phyloP scores from a whole-genome alignment of 495 filamentous ascomycete genomes.

The Pseudoneurospora amorphoporcata region DNA sequence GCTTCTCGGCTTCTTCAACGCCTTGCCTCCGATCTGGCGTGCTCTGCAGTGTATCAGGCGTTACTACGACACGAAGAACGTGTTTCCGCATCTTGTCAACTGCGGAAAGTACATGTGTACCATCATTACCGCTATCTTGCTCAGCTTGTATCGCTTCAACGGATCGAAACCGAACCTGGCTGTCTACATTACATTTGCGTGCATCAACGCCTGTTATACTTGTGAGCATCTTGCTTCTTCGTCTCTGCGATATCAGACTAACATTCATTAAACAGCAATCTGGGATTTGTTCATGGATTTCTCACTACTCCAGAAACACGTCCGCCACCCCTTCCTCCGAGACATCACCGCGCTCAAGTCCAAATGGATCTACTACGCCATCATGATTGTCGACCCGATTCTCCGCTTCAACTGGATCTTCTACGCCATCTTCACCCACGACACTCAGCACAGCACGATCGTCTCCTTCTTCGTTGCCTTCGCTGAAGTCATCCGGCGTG shows the following conservation, averaged over 20 bases:
- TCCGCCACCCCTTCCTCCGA: conserved; percentile 61
- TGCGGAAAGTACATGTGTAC: conserved; percentile 84
- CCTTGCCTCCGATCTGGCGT: conserved; percentile 78
- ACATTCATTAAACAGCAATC: conserved; percentile 37
- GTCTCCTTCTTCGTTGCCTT: conserved; percentile 66
- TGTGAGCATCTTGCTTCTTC: conserved; percentile 37
- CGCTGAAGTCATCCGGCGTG: conserved; percentile 69
- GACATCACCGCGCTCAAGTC: conserved; percentile 67
- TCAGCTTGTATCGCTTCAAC: conserved; percentile 76
- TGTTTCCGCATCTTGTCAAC: conserved; percentile 89
- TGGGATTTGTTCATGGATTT: conserved; percentile 99
- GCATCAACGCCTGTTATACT: conserved; percentile 71
- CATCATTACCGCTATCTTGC: conserved; percentile 62
- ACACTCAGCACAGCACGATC: conserved; percentile 70
- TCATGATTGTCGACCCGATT: conserved; percentile 79
- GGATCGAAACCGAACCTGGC: conserved; percentile 39
- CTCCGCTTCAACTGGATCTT: conserved; percentile 93
- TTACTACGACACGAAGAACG: conserved; percentile 74
- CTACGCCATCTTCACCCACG: conserved; percentile 70
- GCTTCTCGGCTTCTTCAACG: conserved; percentile 76
- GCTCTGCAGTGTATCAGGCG: conserved; percentile 83
- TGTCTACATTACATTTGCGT: conserved; percentile 68
- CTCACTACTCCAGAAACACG: conserved; percentile 67
- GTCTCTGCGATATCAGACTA: background rate
- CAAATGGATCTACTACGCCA: conserved; percentile 70